Conservation (phyloP, 257 asterid genomes). For the Nicotiana undulata region DNA sequence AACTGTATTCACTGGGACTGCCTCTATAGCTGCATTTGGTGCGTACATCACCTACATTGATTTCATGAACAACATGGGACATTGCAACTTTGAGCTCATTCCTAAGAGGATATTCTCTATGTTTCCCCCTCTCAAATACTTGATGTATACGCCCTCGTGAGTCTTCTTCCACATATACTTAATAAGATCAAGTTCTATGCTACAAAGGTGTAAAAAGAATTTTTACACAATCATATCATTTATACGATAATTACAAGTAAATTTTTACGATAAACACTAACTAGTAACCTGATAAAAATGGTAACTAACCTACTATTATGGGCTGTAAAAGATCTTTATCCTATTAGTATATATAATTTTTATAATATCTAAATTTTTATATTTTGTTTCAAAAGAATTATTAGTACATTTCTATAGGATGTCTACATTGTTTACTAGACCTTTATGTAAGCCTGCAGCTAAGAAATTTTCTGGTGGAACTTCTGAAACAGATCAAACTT, state of each 20-base stretch:
- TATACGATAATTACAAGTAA: not conserved
- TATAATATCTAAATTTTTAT: no score
- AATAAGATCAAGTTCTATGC: not conserved
- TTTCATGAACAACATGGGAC: slow-evolving; percentile 56
- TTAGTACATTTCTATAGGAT: no score
- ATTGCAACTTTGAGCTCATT: slow-evolving; percentile 58
- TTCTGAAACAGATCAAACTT: not conserved
- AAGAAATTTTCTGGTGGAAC: not conserved
- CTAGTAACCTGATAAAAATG: not conserved
- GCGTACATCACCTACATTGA: slow-evolving; percentile 41
- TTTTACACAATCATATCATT: not conserved
- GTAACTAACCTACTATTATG: not conserved
- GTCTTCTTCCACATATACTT: slow-evolving; percentile 15
- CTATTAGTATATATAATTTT: not conserved
- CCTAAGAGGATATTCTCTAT: slow-evolving; percentile 51
- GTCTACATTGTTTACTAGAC: not conserved
- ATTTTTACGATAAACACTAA: not conserved
- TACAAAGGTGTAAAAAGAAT: not conserved
- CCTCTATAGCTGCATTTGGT: slow-evolving; percentile 30
- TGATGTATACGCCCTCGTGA: slow-evolving; percentile 64
- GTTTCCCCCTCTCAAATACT: slow-evolving; percentile 84
- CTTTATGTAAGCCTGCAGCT: not conserved
- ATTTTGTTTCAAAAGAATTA: no score
- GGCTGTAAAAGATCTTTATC: not conserved
- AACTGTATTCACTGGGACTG: slow-evolving; percentile 31